phyloP scores from a whole-genome alignment of 345 rosid genomes.

The Moricandia arvensis region DNA sequence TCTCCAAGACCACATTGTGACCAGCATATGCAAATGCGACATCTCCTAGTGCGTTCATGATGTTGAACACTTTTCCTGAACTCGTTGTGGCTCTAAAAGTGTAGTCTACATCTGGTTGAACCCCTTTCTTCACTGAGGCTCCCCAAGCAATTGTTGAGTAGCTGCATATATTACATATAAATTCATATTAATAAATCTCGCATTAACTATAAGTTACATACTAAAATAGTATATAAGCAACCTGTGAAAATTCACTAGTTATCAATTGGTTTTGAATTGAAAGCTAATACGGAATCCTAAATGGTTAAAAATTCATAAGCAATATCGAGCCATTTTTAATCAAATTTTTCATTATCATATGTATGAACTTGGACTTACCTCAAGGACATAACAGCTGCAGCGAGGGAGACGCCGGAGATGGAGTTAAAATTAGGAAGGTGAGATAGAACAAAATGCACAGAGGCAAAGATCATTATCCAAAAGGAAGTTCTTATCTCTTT shows the following conservation, averaged over 20 bases:
- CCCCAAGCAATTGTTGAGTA: constrained; percentile 78
- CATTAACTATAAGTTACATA: not conserved
- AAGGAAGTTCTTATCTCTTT: constrained; percentile 47
- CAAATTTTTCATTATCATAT: not conserved
- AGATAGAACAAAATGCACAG: constrained; percentile 62
- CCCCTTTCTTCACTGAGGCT: constrained; percentile 48
- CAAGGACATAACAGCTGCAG: constrained; percentile 87
- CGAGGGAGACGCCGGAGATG: constrained; percentile 55
- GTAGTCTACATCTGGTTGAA: constrained; percentile 52
- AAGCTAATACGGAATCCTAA: not conserved
- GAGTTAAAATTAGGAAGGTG: constrained; percentile 83
- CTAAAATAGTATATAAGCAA: not conserved
- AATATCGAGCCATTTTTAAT: not conserved
- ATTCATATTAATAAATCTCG: not conserved
- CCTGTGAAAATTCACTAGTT: not conserved
- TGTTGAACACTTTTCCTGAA: constrained; percentile 45
- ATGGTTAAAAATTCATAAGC: too few species aligned
- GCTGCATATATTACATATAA: constrained; percentile 32
- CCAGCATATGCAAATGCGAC: constrained; percentile 85
- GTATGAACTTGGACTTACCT: constrained; percentile 35
- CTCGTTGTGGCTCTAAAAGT: constrained; percentile 42
- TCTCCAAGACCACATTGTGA: constrained; percentile 81
- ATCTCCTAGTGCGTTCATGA: constrained; percentile 75
- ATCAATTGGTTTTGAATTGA: not conserved
- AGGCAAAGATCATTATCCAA: constrained; percentile 74